Evolutionary conservation across 164 flowering plant genomes (phyloP), one percentile per base, ranked within the genome.

Genomic region (Houttuynia cordata): DNA sequence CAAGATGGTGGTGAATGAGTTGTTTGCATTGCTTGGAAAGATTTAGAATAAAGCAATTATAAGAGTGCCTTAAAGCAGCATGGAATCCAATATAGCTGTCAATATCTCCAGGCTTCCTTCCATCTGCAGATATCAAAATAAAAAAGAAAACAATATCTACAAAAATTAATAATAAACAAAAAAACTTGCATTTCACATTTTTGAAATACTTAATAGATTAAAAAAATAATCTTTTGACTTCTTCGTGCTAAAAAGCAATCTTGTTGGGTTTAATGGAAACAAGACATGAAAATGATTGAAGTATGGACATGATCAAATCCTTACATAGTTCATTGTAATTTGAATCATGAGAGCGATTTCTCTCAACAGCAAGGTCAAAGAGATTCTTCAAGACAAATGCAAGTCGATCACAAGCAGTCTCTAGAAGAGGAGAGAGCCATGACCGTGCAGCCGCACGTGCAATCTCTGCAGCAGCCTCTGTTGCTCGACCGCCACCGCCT

Each of bases 401-500:
- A 74, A 94, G 99, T 61, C 99, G 79, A 66, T 91, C 97, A 78
- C 97, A 88, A 53, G 93, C 93, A 53, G 91, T 81, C 62, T 91
- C 97, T 64, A 94, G 82, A 61, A 94, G 95, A 56, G 96, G 97
- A 71, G 97, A 82, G 52, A 94, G 85, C 97, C 97, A 94, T 47
- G 96, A 86, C 57, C 81, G 65, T 1, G 99, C 97, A 67, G 99
- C 93, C 45, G 95, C 79, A 59, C 95, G 95, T 37, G 97, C 99
- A 73, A 94, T 91, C 76, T 91, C 97, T 51, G 91, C 99, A 52
- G 97, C 91, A 52, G 97, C 97, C 69, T 88, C 96, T 20, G 80
- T 69, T 63, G 77, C 61, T 67, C 93, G 86, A 62, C 86, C 81
- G 56, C 83, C 79, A 21, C 95, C 94, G 57, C 91, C 85, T 68